phyloP scores from a whole-genome alignment of 805 yeast species.

The Saitoella complicata region DNA sequence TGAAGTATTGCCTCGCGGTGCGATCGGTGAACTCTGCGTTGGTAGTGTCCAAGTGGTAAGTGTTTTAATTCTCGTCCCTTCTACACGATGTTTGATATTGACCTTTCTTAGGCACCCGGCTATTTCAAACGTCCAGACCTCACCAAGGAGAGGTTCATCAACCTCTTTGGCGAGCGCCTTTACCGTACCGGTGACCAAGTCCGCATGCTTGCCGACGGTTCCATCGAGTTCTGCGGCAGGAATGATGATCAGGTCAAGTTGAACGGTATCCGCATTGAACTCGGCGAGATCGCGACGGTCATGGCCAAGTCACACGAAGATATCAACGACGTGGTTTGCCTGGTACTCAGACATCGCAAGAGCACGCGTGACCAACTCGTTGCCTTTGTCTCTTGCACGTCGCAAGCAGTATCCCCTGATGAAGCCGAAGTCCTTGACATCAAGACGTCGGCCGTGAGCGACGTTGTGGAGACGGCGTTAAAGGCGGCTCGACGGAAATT shows the following conservation, averaged over 20 bases:
- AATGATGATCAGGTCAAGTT: slow-evolving; percentile 19
- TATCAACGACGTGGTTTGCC: slow-evolving; percentile 6
- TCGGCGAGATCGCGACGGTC: slow-evolving; percentile 17
- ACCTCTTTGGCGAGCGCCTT: slow-evolving; percentile 5
- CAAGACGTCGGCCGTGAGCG: not conserved
- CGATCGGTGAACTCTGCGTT: slow-evolving; percentile 10
- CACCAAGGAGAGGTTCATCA: slow-evolving; percentile 7
- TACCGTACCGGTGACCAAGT: slow-evolving; percentile 18
- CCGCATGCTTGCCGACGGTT: slow-evolving; percentile 12
- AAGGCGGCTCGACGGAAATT: not conserved
- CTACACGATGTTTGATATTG: not conserved
- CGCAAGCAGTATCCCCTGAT: too few relatives aligned
- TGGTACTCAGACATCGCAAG: slow-evolving; percentile 7
- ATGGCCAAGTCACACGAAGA: slow-evolving; percentile 5
- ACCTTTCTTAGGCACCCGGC: slow-evolving; percentile 1
- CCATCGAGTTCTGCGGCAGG: slow-evolving; percentile 18
- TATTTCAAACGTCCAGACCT: slow-evolving; percentile 7
- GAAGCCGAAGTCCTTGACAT: too few relatives aligned
- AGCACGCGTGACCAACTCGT: slow-evolving; percentile 12
- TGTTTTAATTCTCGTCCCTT: not conserved
- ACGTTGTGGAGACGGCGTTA: not conserved
- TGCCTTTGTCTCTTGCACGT: slow-evolving; percentile 5
- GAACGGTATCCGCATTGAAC: slow-evolving; percentile 21
- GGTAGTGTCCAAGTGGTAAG: slow-evolving; percentile 5
- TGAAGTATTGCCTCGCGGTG: slow-evolving; percentile 15